Percentiles rank a stretch among this genome's conserved stretches.
Evolutionary conservation across 129 eudicot species (phyloP).

Genomic region (Oenanthe sinensis): DNA sequence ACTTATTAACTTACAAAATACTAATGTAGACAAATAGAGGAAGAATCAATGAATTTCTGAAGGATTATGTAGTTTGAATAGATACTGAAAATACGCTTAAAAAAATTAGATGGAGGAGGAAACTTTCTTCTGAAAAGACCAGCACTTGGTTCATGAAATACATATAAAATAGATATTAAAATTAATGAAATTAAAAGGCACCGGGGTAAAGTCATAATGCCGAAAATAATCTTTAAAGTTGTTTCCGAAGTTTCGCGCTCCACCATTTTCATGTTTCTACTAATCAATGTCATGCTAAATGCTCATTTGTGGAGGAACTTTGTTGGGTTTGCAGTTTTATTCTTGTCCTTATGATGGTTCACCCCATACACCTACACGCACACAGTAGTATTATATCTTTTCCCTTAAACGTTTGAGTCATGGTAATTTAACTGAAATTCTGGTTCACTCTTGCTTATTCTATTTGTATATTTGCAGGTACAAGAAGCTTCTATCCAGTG

Average conservation of each 20-base stretch:
- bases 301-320: not conserved
- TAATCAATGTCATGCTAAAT: not conserved
- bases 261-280: not conserved
- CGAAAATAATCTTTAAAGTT: not conserved
- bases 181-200: not conserved
- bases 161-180: not conserved
- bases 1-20: not conserved
- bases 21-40: not conserved
- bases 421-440: constrained; percentile 1
- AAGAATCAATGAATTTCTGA: not conserved
- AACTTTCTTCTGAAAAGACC: not conserved
- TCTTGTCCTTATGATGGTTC: not conserved
- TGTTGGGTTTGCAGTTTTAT: not conserved
- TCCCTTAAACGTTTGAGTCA: not conserved
- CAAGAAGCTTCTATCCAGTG: constrained; percentile 92
- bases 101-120: not conserved
- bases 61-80: not conserved
- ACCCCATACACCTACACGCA: not conserved
- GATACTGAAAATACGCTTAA: not conserved
- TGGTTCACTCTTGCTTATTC: not conserved
- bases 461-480: constrained; percentile 44
- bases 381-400: not conserved
- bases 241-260: not conserved
- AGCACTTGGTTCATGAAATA: not conserved
- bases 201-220: not conserved